Evolutionary conservation across 129 eudicot genomes (phyloP), one percentile per base, ranked within the genome.

Genomic region (Centrapalus pauciflorus): DNA sequence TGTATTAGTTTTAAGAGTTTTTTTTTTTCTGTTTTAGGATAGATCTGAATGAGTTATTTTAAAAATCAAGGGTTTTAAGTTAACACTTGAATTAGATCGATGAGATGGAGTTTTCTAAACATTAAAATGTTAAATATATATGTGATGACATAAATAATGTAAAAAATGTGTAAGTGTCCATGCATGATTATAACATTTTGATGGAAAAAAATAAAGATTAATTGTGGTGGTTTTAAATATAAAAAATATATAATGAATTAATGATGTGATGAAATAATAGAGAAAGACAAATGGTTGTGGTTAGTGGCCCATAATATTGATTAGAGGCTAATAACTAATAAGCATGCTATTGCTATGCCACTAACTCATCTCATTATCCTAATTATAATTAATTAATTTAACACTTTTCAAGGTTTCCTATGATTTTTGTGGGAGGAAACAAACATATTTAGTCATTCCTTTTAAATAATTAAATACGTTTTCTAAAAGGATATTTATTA

Each of bases 241-340:
- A n/a, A n/a, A n/a, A n/a, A n/a, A n/a, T n/a, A n/a, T n/a, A 41
- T 57, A 70, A 56, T 72, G n/a, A n/a, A n/a, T n/a, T 23, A 49
- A 63, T 27, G 30, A 13, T 71, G 37, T 14, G 35, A 52, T 38
- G 35, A 26, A 72, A 61, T 69, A 14, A 32, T 24, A 32, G 26
- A 73, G 51, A 63, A 49, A 4, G 63, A 51, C 55, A 50, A 62
- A 62, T 62, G 70, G 49, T 73, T 40, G 70, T 51, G 64, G 64
- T 51, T 52, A 73, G 78, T 73, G 78, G 72, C 78, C 71, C 78
- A 73, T 64, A 73, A 52, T n/a, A n/a, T n/a, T n/a, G n/a, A n/a
- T 35, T 64, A 62, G 77, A 72, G 77, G 70, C 55, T 62, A 51
- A 37, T 49, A 52, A 51, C 20, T n/a, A n/a, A n/a, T n/a, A n/a